These are phyloP conservation scores for Neoboletus brunneissimus DNA, from an alignment of 768 basidiomycete species.

Conservation along the genomic window DNA sequence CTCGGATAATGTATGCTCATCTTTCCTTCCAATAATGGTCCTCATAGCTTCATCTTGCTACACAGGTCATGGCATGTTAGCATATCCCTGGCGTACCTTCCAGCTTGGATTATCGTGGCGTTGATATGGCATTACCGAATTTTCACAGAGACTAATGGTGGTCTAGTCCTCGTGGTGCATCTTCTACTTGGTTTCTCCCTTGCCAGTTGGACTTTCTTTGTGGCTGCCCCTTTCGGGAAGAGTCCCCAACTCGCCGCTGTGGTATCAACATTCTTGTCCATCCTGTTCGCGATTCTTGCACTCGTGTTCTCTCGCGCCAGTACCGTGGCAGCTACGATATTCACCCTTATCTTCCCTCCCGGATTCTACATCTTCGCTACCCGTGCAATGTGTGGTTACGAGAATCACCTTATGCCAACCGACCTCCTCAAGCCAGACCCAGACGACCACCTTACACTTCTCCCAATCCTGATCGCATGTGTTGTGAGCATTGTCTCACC, in stretches of 20 bases:
- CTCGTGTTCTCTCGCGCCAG: slow-evolving; percentile 45
- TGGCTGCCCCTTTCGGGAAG: slow-evolving; percentile 67
- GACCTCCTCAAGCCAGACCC: slow-evolving; percentile 59
- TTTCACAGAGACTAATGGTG: slow-evolving; percentile 58
- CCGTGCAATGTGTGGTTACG: slow-evolving; percentile 65
- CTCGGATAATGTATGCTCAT: slow-evolving; percentile 52
- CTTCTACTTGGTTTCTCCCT: slow-evolving; percentile 65
- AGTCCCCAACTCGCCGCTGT: slow-evolving; percentile 72
- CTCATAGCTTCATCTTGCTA: neutral
- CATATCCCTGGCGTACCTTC: slow-evolving; percentile 65
- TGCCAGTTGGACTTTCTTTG: slow-evolving; percentile 70
- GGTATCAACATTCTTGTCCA: slow-evolving; percentile 58
- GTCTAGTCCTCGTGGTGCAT: slow-evolving; percentile 61
- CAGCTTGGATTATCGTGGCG: slow-evolving; percentile 70
- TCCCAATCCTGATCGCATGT: slow-evolving; percentile 61
- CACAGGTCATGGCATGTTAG: slow-evolving; percentile 62
- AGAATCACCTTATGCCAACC: slow-evolving; percentile 54
- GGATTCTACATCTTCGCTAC: slow-evolving; percentile 73
- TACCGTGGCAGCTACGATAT: slow-evolving; percentile 52
- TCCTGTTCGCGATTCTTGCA: slow-evolving; percentile 66
- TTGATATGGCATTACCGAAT: slow-evolving; percentile 65
- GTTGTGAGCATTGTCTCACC: slow-evolving; percentile 45
- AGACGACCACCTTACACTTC: slow-evolving; percentile 49
- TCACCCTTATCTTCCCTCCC: slow-evolving; percentile 72
- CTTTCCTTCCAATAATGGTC: neutral